phyloP scores from a whole-genome alignment of 768 basidiomycete species.

The Royoungia palumana region DNA sequence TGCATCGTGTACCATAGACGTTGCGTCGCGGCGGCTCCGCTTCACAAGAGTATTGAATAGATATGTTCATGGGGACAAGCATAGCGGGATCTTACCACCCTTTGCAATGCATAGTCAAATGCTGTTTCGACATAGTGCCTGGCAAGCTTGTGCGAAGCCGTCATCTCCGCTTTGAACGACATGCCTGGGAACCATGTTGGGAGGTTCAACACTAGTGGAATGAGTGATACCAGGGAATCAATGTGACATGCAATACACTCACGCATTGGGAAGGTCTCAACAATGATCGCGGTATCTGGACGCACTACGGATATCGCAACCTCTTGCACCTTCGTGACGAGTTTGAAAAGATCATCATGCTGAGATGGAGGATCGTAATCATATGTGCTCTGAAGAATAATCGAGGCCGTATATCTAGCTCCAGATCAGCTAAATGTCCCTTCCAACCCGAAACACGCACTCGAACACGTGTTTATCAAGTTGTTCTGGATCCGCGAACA shows the following conservation, averaged over 20 bases:
- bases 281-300: slow-evolving; percentile 1
- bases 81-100: background rate
- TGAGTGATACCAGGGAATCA: no score
- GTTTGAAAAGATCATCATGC: slow-evolving; percentile 4
- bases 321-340: background rate
- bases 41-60: background rate
- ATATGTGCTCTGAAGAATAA: slow-evolving; percentile 15
- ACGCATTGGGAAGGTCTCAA: slow-evolving; percentile 5
- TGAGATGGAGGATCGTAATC: slow-evolving; percentile 14
- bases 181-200: slow-evolving; percentile 10
- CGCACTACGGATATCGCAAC: background rate
- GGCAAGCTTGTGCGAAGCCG: background rate
- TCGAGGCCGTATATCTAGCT: slow-evolving; percentile 12
- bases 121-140: slow-evolving; percentile 1
- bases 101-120: slow-evolving; percentile 1
- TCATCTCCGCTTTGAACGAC: slow-evolving; percentile 4
- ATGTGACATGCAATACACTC: background rate
- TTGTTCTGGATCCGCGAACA: slow-evolving; percentile 33
- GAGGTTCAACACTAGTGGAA: background rate
- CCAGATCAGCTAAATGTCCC: background rate
- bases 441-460: slow-evolving; percentile 8
- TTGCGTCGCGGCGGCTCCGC: background rate
- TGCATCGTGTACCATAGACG: slow-evolving; percentile 3
- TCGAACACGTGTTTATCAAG: slow-evolving; percentile 32
- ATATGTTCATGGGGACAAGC: no score